Conservation (phyloP, 345 rosid genomes). For the Hypericum perforatum region DNA sequence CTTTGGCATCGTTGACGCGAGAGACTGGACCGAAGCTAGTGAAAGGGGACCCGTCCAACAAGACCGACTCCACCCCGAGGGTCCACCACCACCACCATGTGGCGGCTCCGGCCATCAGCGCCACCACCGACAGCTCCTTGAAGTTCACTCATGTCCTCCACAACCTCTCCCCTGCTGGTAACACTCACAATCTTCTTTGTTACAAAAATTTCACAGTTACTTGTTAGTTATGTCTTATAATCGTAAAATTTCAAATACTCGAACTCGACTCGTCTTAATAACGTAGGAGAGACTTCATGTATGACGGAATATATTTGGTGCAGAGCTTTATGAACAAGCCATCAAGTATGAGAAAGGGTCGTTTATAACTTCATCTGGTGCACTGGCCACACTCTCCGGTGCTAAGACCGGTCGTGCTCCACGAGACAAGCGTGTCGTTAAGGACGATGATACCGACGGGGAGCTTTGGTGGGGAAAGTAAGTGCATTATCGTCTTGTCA, state of each 20-base stretch:
- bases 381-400: constrained; percentile 89
- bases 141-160: constrained; percentile 92
- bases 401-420: constrained; percentile 95
- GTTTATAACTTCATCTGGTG: constrained; percentile 74
- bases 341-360: constrained; percentile 84
- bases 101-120: constrained; percentile 38
- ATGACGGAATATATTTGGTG: too few relatives aligned
- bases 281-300: too few relatives aligned
- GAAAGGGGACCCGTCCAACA: constrained; percentile 71
- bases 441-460: constrained; percentile 48
- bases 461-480: constrained; percentile 99
- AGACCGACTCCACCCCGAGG: constrained; percentile 25
- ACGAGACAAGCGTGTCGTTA: constrained; percentile 88
- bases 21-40: constrained; percentile 87
- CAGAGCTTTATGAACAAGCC: constrained; percentile 96
- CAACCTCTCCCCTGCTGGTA: constrained; percentile 96
- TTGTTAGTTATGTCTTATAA: too few relatives aligned
- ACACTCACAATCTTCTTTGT: not conserved
- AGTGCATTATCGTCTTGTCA: constrained; percentile 18
- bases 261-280: too few relatives aligned
- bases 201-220: too few relatives aligned
- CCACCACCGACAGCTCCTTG: constrained; percentile 73
- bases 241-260: too few relatives aligned
- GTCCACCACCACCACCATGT: constrained; percentile 29
- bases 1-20: constrained; percentile 82